Evolutionary conservation across 371 early-diverging fungal species (phyloP), one percentile per base, ranked within the genome.

Genomic region (Mucor circinelloides): DNA sequence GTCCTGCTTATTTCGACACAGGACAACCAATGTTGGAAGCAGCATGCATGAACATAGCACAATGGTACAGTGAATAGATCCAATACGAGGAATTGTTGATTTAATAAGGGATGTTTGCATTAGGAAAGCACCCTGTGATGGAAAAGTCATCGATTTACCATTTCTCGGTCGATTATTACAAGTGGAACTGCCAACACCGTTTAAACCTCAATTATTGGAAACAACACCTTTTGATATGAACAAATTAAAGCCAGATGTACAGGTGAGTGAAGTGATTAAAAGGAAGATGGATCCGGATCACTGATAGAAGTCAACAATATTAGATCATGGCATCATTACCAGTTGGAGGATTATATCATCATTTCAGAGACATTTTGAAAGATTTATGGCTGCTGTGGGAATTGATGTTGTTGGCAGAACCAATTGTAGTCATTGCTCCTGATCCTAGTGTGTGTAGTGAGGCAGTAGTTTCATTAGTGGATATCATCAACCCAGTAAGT

Each of bases 381-480:
- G 90, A 94, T 64, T 74, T 97, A 40, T 97, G 96, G 95, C 71
- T 89, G 46, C 83, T 94, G 63, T 98, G 98, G 97, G 99, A 98
- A 80, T 78, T 97, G 46, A 91, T 97, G 87, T 75, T 97, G n/a
- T 78, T 97, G 36, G 96, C 91, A 21, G 97, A 97, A 78, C 92
- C 97, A 13, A 79, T 98, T 15, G 90, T 95, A 25, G 94, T 98
- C 10, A 87, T 95, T 64, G 93, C 94, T 4, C 94, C 93, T 30
- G 92, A 91, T 27, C 97, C 97, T n/a, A 80, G 88, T 34, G 87
- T 90, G 12, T 94, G 94, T 73, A 93, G 94, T 71, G 92, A 94
- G 65, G 91, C 93, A 6, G 92, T 97, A 0, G 84, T 90, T 40
- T 85, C 91, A 8, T 79, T 98, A n/a, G 87, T 97, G 0, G 96